Base-by-base conservation (phyloP, 768 basidiomycete genomes). In the Clitopilus passeckerianus region DNA sequence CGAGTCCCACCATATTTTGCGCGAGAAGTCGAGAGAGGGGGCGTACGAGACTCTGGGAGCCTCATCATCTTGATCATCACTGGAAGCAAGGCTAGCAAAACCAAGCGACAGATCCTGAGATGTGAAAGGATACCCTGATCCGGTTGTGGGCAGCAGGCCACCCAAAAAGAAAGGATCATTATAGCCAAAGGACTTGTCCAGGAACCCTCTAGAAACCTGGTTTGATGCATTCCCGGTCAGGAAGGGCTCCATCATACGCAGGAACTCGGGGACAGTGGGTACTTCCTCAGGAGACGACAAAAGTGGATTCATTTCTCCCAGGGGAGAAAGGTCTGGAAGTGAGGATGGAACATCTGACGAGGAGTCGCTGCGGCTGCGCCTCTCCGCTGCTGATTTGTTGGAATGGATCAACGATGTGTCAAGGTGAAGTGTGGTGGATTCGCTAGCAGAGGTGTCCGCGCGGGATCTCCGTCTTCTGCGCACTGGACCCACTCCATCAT, bases 1-100 rank as follows among this genome's bases (percentile, higher is more conserved):
- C 4, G 81, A 83, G 66, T 91, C 91, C 86, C 87, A 92, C 90
- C 90, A 91, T 22, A 83, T 85, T 73, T 87, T 85, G 54, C 88
- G 86, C 16, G 78, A 75, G 69, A 89, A 90, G 53, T 80, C 77
- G 35, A 89, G 72, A 8, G 87, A 87, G 6, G 90, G 90, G 61
- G 85, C 82, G 52, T 74, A 67, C 6, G 66, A 68, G n/a, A 86
- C 81, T 41, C 70, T 69, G n/a, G 59, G 55, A 43, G 53, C 58
- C 7, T 65, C 62, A 15, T 64, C 60, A 20, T 68, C 62, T 20
- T 55, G 5, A 10, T 18, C 54, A 6, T 34, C 35, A 14, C 24
- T 16, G 30, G 33, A 15, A 10, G 46, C 10, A 5, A 50, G 16
- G 20, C 46, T 18, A 22, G 18, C 16, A 50, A 50, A 50, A n/a